Evolutionary conservation across 805 yeast species (phyloP), one percentile per base, ranked within the genome.

Genomic region (Starmerella sirachaensis): DNA sequence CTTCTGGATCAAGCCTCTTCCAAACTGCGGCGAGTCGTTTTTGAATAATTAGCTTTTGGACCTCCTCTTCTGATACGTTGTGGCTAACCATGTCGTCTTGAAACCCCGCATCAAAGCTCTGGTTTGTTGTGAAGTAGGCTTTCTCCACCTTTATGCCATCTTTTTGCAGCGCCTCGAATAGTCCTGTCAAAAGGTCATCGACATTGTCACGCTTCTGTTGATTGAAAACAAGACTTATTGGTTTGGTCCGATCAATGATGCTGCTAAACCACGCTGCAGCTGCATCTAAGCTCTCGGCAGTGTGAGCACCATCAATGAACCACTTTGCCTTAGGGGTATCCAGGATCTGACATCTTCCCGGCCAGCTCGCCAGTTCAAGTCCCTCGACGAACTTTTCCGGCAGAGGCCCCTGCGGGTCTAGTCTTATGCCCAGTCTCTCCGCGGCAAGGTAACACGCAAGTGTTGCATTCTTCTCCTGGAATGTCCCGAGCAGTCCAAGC

Each of bases 301-400:
- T 91, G 52, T 91, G 99, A 0, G 98, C 97, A 14, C 99, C 99
- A 60, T 91, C 99, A 12, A 88, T 60, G 46, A 62, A 76, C 94
- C 95, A 91, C n/a, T 69, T 70, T 13, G 78, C 59, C 12, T 61
- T 59, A 18, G 64, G 63, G 1, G 39, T 40, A 5, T 49, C 43
- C 21, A 83, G 58, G 2, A 74, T 66, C 60, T 93, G 96, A 51
- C 97, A 88, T 49, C 99, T 67, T 1, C 99, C 99, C n/a, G 91
- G 91, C 95, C 97, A 91, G 31, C 66, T 61, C 1, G 53, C 48
- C 3, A 30, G 20, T 18, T 46, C 42, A 4, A 52, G 39, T 3
- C 51, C 56, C 0, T 20, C 22, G 9, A 43, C 34, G 31, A 52
- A 49, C 21, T 24, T 41, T 35, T 19, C 31, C 26, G 50, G 59